Conservation (phyloP, 768 basidiomycete species). For the Termitomyces sp. region DNA sequence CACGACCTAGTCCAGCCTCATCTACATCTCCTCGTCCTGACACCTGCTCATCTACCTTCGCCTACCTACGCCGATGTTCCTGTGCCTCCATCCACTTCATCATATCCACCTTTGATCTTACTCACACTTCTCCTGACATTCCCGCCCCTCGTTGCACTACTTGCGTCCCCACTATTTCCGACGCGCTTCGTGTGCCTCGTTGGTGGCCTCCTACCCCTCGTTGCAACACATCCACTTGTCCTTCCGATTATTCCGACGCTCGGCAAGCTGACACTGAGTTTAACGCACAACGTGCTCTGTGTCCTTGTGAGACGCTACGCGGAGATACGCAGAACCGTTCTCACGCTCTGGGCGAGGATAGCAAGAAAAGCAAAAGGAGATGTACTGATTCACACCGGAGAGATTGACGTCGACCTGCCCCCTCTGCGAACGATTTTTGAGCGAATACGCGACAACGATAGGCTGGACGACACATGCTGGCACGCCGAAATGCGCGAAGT, state of each 20-base stretch:
- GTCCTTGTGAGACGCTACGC: neutral
- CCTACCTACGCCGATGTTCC: slow-evolving; percentile 21
- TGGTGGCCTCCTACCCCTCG: slow-evolving; percentile 12
- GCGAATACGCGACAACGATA: slow-evolving; percentile 57
- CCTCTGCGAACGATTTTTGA: slow-evolving; percentile 22
- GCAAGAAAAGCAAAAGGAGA: neutral
- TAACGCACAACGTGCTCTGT: neutral
- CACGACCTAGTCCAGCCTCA: slow-evolving; percentile 50
- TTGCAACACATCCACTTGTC: slow-evolving; percentile 10
- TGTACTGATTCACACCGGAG: neutral
- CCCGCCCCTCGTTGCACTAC: slow-evolving; percentile 41
- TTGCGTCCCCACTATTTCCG: slow-evolving; percentile 42
- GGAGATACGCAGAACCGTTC: neutral
- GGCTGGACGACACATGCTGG: slow-evolving; percentile 61
- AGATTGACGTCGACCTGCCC: neutral
- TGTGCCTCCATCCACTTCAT: slow-evolving; percentile 24
- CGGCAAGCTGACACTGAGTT: neutral
- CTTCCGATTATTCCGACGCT: slow-evolving; percentile 7
- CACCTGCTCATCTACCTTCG: slow-evolving; percentile 31
- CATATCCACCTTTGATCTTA: slow-evolving; percentile 50
- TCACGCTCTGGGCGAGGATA: neutral
- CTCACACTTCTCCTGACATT: slow-evolving; percentile 40
- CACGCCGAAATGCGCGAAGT: slow-evolving; percentile 57
- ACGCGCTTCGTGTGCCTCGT: slow-evolving; percentile 42
- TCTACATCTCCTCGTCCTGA: slow-evolving; percentile 44